phyloP scores from a whole-genome alignment of 1,284 basidiomycete species.

The Sanghuangporus weigelae region DNA sequence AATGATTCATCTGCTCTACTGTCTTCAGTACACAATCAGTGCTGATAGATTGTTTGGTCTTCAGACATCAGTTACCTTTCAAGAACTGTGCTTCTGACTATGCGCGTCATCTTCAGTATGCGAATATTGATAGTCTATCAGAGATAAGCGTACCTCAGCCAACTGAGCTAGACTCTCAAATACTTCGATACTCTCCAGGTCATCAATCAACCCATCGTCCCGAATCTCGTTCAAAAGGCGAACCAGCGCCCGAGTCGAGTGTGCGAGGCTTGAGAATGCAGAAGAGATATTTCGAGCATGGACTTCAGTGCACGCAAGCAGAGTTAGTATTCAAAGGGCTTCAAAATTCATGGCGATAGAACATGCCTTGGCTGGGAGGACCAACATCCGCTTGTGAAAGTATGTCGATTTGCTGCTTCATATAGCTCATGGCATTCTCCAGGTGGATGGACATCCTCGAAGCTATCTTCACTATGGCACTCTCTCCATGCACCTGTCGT shows the following conservation, averaged over 20 bases:
- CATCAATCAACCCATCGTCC: not conserved
- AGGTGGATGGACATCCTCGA: slow-evolving; percentile 1
- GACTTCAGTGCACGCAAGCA: not conserved
- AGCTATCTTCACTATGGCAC: not conserved
- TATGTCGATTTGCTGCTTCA: slow-evolving; percentile 8
- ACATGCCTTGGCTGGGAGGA: slow-evolving; percentile 1
- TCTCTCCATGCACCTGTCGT: not conserved
- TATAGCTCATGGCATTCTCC: not conserved
- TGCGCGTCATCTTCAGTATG: not conserved
- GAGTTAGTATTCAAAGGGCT: not conserved
- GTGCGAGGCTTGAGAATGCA: slow-evolving; percentile 5
- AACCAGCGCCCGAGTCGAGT: not conserved
- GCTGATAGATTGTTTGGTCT: not conserved
- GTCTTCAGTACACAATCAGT: not conserved
- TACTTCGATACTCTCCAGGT: not conserved
- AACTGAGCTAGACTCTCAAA: slow-evolving; percentile 6
- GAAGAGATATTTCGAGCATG: slow-evolving; percentile 3
- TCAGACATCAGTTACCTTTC: not conserved
- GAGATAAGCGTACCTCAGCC: slow-evolving; percentile 6
- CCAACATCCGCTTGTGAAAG: not conserved
- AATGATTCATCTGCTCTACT: not conserved
- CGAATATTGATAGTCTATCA: not conserved
- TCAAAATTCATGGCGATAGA: not conserved
- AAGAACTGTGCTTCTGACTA: slow-evolving; percentile 4
- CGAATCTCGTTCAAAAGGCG: not conserved